These are phyloP conservation scores for Plenodomus biglobosus DNA, from an alignment of 2,329 filamentous ascomycete species.

Conservation along the genomic window DNA sequence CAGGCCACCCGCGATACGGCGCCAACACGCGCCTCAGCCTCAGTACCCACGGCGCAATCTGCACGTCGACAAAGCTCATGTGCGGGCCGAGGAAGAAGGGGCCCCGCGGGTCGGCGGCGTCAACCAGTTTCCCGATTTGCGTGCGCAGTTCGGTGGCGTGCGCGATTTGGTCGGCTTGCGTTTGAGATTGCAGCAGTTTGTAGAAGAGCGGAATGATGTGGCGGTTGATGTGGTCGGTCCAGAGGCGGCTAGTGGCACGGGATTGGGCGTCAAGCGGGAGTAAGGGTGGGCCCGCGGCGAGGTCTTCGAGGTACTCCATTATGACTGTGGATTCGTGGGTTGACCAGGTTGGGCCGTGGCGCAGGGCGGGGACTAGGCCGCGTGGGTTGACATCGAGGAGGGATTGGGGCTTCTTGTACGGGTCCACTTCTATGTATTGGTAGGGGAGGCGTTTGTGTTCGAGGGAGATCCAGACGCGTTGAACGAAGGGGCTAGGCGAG, in stretches of 20 bases:
- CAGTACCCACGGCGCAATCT: slow-evolving; percentile 74
- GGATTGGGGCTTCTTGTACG: slow-evolving; percentile 70
- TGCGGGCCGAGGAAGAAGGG: slow-evolving; percentile 67
- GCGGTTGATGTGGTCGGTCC: slow-evolving; percentile 80
- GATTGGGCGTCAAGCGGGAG: slow-evolving; percentile 67
- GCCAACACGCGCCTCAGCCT: slow-evolving; percentile 67
- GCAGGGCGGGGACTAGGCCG: slow-evolving; percentile 73
- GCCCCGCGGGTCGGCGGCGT: slow-evolving; percentile 60
- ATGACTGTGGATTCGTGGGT: slow-evolving; percentile 80
- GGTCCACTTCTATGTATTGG: slow-evolving; percentile 84
- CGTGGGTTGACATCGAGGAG: slow-evolving; percentile 75
- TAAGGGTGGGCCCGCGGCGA: slow-evolving; percentile 61
- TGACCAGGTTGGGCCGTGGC: slow-evolving; percentile 73
- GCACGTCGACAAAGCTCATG: slow-evolving; percentile 69
- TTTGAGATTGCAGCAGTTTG: slow-evolving; percentile 67
- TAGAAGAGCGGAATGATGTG: slow-evolving; percentile 78
- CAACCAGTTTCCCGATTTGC: slow-evolving; percentile 64
- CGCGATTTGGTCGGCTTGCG: slow-evolving; percentile 59
- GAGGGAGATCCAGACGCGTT: slow-evolving; percentile 85
- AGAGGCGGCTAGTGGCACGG: slow-evolving; percentile 74
- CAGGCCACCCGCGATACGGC: slow-evolving; percentile 66
- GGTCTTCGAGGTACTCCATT: slow-evolving; percentile 86
- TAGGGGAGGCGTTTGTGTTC: slow-evolving; percentile 77
- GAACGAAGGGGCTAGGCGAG: slow-evolving; percentile 70
- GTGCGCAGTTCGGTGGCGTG: slow-evolving; percentile 63